phyloP scores from a whole-genome alignment of 31 red algal genomes.

The Pterothamnion heteromorphum region DNA sequence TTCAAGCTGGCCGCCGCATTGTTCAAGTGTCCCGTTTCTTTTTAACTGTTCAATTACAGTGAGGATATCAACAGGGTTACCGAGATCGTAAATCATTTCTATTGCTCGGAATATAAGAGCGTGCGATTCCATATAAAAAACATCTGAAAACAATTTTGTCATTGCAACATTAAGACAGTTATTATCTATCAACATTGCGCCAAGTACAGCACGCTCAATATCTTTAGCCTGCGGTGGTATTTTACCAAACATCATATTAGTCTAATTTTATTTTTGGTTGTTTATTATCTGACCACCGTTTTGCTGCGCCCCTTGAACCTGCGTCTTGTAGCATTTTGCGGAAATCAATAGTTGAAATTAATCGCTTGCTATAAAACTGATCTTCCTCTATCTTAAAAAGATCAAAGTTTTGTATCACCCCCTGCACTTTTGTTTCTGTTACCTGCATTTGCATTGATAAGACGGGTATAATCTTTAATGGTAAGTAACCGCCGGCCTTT shows the following conservation, averaged over 20 bases:
- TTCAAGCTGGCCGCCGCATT: not conserved
- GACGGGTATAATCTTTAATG: too few species aligned
- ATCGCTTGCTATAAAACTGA: too few species aligned
- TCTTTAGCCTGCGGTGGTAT: not conserved
- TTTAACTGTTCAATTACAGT: constrained; percentile 9
- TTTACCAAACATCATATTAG: not conserved
- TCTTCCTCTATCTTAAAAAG: too few species aligned
- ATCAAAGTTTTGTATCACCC: too few species aligned
- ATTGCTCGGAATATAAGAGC: not conserved
- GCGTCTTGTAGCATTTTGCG: too few species aligned
- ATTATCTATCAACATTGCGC: not conserved
- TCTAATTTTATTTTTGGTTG: too few species aligned
- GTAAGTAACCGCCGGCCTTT: too few species aligned
- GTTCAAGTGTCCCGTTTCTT: not conserved
- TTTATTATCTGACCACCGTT: too few species aligned
- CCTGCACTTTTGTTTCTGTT: too few species aligned
- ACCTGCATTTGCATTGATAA: too few species aligned
- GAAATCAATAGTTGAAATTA: too few species aligned
- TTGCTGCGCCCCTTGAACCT: too few species aligned
- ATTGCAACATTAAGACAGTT: not conserved
- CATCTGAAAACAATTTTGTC: not conserved
- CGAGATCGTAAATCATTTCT: not conserved
- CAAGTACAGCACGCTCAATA: not conserved
- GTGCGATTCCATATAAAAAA: not conserved
- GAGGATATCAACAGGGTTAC: constrained; percentile 3